A percentile compares a stretch with the other conserved stretches of the same genome.
Conservation (phyloP, 1,139 yeast species). For the Maudiozyma humilis region DNA sequence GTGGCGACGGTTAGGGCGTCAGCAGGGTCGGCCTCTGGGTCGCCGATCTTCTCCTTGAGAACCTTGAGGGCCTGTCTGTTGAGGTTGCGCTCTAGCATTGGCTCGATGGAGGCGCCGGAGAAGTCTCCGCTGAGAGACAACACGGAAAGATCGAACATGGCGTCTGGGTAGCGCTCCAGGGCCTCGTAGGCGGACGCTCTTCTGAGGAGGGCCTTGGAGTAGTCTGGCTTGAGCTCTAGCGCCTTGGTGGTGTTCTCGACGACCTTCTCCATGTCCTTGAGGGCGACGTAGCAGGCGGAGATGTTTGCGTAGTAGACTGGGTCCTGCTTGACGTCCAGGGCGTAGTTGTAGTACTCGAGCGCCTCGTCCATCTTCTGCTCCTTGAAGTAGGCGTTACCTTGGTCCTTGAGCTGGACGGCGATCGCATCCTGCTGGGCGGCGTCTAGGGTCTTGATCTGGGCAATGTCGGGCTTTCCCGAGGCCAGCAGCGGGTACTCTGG, state of each 20-base stretch:
- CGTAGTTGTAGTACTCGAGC: constrained; percentile 66
- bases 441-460: constrained; percentile 40
- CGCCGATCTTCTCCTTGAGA: constrained; percentile 47
- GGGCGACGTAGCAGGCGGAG: constrained; percentile 88
- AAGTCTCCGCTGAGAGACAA: constrained; percentile 70
- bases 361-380: constrained; percentile 64
- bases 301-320: constrained; percentile 89
- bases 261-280: constrained; percentile 71
- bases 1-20: constrained; percentile 7
- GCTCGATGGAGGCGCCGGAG: constrained; percentile 69
- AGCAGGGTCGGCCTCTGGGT: constrained; percentile 30
- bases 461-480: constrained; percentile 53
- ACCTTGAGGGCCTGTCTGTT: constrained; percentile 63
- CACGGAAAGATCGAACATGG: constrained; percentile 88
- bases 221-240: constrained; percentile 75
- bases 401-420: constrained; percentile 76
- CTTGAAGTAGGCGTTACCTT: constrained; percentile 78
- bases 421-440: constrained; percentile 54
- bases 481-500: constrained; percentile 38
- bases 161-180: constrained; percentile 68
- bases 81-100: constrained; percentile 80
- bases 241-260: constrained; percentile 84
- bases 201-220: constrained; percentile 77
- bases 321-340: constrained; percentile 66
- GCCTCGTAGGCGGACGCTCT: constrained; percentile 83